Base-by-base conservation (phyloP, 202 grass and related monocot species). In the Dendrocalamus latiflorus region DNA sequence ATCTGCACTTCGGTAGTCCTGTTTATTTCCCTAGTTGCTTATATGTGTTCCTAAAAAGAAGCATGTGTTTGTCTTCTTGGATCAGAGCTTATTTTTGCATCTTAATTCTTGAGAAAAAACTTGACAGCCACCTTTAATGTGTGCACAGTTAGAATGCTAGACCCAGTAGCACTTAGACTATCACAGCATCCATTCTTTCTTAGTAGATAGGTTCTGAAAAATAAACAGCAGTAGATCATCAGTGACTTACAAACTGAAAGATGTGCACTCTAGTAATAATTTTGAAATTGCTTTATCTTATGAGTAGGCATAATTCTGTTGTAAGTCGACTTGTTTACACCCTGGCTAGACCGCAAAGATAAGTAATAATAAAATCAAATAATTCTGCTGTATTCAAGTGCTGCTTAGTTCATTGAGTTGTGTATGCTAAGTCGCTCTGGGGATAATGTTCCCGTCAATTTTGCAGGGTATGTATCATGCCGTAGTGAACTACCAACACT, bases 391-490 rank as follows among this genome's bases (percentile, higher is more conserved):
- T 42, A 55, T 64, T 15, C 42, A 82, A 70, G 61, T 82, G 30
- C 65, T 30, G 17, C 16, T 69, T 39, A 62, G 65, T 70, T 63
- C 14, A 30, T 36, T 47, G 66, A 60, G 64, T 39, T 48, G 9
- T 54, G 24, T 43, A 71, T 54, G 44, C 5, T 6, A 22, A 67
- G 21, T 20, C 21, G 49, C 4, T 72, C 15, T 18, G 5, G 17
- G 26, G 68, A 28, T 55, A 34, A 48, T 72, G 22, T 15, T 36
- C 41, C 30, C 30, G 45, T 26, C 17, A 20, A 37, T 41, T 72
- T 83, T 79, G 60, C 58, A 73, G 39, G 80, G 57, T 71, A n/a
- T 64, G 17, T 80, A 41, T 68, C 42, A 88, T 67, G 86, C 49
- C 41, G 62, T 61, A 68, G 1, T 26, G 6, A 59, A 70, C 41